Conservation (phyloP, 352 stramenopile genomes). For the Phytophthora sp. region DNA sequence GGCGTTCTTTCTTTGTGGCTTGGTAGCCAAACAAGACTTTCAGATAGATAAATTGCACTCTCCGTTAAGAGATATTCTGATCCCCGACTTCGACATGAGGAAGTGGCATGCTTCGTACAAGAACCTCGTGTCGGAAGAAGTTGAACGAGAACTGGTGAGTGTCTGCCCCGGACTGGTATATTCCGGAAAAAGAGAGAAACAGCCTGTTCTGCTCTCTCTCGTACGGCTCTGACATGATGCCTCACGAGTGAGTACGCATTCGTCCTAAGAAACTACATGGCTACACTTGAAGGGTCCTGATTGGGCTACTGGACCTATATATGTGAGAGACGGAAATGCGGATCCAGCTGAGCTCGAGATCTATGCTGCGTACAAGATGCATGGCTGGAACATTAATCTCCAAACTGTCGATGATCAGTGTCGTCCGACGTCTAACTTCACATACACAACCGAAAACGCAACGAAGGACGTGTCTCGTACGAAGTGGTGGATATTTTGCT, state of each 20-base stretch:
- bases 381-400: conserved; percentile 8
- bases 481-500: conserved; percentile 7
- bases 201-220: conserved; percentile 13
- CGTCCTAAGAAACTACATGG: conserved; percentile 4
- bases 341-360: conserved; percentile 7
- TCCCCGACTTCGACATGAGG: conserved; percentile 4
- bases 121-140: background rate
- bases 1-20: background rate
- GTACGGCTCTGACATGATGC: background rate
- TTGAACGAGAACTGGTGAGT: background rate
- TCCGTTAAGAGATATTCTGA: background rate
- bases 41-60: background rate
- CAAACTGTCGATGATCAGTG: conserved; percentile 3
- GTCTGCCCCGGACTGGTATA: conserved; percentile 1
- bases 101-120: conserved; percentile 9
- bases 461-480: conserved; percentile 7
- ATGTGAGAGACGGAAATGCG: background rate
- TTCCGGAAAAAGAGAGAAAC: background rate
- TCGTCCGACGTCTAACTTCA: conserved; percentile 3
- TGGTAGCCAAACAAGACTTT: conserved; percentile 7
- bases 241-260: background rate
- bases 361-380: conserved; percentile 9
- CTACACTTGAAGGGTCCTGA: background rate
- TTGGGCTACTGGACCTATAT: conserved; percentile 2
- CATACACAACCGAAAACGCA: background rate